phyloP scores from a whole-genome alignment of 2,329 filamentous ascomycete species.

The Exophiala aquamarina region DNA sequence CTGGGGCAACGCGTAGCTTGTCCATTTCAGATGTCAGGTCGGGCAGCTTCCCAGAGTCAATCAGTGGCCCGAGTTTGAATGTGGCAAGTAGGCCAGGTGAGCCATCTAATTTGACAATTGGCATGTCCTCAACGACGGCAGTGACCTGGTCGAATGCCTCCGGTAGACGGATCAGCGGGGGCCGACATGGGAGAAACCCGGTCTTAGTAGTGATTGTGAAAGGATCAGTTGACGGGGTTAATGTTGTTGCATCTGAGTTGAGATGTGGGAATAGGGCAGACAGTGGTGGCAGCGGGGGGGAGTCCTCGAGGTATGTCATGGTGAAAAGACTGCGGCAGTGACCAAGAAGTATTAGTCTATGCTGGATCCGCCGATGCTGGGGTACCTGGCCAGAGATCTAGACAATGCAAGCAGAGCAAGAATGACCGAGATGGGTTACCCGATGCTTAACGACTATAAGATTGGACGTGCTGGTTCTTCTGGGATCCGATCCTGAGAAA shows the following conservation, averaged over 20 bases:
- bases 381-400: no score
- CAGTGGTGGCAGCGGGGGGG: conserved; percentile 35
- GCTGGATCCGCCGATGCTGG: neutral
- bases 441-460: neutral
- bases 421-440: no score
- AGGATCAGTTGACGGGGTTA: conserved; percentile 44
- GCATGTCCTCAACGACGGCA: conserved; percentile 72
- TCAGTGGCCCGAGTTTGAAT: conserved; percentile 71
- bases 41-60: conserved; percentile 67
- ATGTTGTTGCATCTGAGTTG: conserved; percentile 41
- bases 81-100: conserved; percentile 74
- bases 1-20: conserved; percentile 51
- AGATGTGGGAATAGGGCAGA: conserved; percentile 45
- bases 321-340: neutral
- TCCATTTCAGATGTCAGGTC: conserved; percentile 75
- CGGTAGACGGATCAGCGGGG: conserved; percentile 58
- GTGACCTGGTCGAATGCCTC: conserved; percentile 71
- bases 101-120: conserved; percentile 72
- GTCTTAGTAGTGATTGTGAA: conserved; percentile 49
- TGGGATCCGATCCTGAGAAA: no score
- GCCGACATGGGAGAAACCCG: conserved; percentile 45
- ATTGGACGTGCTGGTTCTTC: no score
- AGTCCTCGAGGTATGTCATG: conserved; percentile 23
- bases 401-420: neutral
- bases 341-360: neutral